Percentiles rank a stretch among this genome's conserved stretches.
Conservation (phyloP, 495 filamentous ascomycete species). For the Neurospora tetraspora region DNA sequence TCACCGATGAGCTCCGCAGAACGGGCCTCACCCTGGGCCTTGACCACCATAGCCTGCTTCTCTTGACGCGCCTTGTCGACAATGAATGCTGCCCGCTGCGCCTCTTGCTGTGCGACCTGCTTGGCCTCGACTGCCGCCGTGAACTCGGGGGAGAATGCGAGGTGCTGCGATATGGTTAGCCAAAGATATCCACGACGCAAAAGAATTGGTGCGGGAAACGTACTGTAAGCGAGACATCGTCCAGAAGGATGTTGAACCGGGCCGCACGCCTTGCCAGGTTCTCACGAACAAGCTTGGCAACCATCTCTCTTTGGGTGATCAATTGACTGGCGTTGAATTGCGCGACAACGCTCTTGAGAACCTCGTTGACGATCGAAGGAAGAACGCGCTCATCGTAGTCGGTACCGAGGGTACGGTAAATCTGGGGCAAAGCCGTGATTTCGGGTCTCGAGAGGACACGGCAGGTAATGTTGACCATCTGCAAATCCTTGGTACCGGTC, state of each 20-base stretch:
- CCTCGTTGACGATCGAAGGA: conserved; percentile 97
- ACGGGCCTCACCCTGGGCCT: conserved; percentile 96
- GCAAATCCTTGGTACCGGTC: conserved; percentile 96
- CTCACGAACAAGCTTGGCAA: conserved; percentile 81
- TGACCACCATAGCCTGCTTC: conserved; percentile 98
- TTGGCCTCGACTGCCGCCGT: conserved; percentile 98
- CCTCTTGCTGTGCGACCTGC: conserved; percentile 97
- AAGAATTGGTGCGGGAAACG: conserved; percentile 12
- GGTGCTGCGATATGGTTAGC: conserved; percentile 51
- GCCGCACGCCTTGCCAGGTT: conserved; percentile 85
- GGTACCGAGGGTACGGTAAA: conserved; percentile 88
- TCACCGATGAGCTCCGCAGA: conserved; percentile 97
- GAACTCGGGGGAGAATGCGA: conserved; percentile 98
- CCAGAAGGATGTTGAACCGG: conserved; percentile 91
- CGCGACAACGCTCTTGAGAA: conserved; percentile 95
- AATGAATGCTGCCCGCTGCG: conserved; percentile 91
- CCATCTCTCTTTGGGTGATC: conserved; percentile 97
- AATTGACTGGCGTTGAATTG: conserved; percentile 98
- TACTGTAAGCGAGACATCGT: conserved; percentile 97
- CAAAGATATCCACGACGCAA: neutral
- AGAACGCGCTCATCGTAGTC: conserved; percentile 97
- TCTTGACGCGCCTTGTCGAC: conserved; percentile 99
- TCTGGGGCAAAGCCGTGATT: conserved; percentile 81
- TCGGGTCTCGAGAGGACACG: conserved; percentile 93
- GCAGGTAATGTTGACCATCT: conserved; percentile 99